Conservation (phyloP, 2,329 filamentous ascomycete genomes). For the Xylaria multiplex region DNA sequence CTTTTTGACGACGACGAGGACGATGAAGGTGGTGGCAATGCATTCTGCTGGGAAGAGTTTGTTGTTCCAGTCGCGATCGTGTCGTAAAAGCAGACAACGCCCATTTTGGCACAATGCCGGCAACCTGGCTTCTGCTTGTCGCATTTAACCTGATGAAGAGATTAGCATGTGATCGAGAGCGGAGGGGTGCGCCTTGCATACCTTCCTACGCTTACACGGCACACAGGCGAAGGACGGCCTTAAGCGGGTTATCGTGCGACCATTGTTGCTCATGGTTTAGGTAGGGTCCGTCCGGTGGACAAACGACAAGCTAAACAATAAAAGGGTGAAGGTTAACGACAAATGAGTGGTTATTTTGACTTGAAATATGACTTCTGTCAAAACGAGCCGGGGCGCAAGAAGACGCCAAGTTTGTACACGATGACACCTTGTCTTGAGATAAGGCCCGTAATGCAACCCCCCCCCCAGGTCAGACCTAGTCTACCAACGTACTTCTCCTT, state of each 20-base stretch:
- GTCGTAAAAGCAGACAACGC: slow-evolving; percentile 26
- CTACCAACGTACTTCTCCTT: not conserved
- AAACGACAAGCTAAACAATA: slow-evolving; percentile 5
- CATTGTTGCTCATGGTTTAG: slow-evolving; percentile 23
- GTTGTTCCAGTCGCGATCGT: slow-evolving; percentile 18
- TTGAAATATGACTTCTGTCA: slow-evolving; percentile 5
- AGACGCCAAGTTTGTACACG: not conserved
- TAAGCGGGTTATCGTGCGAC: slow-evolving; percentile 20
- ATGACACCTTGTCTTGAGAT: slow-evolving; percentile 10
- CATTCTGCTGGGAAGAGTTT: slow-evolving; percentile 24
- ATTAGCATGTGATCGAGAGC: slow-evolving; percentile 19
- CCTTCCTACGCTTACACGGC: slow-evolving; percentile 22
- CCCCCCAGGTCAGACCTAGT: not conserved
- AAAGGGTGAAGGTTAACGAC: slow-evolving; percentile 5
- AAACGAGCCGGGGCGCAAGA: not conserved
- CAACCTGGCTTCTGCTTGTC: slow-evolving; percentile 27
- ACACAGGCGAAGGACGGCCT: slow-evolving; percentile 21
- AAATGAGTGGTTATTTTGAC: slow-evolving; percentile 5
- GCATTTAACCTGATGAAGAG: slow-evolving; percentile 21
- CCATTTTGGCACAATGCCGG: slow-evolving; percentile 19
- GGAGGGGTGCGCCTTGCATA: slow-evolving; percentile 12
- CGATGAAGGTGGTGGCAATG: slow-evolving; percentile 17
- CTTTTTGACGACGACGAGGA: slow-evolving; percentile 20
- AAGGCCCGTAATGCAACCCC: not conserved
- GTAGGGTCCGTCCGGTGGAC: slow-evolving; percentile 4